phyloP scores from a whole-genome alignment of 345 rosid genomes.

The Salix caprea region DNA sequence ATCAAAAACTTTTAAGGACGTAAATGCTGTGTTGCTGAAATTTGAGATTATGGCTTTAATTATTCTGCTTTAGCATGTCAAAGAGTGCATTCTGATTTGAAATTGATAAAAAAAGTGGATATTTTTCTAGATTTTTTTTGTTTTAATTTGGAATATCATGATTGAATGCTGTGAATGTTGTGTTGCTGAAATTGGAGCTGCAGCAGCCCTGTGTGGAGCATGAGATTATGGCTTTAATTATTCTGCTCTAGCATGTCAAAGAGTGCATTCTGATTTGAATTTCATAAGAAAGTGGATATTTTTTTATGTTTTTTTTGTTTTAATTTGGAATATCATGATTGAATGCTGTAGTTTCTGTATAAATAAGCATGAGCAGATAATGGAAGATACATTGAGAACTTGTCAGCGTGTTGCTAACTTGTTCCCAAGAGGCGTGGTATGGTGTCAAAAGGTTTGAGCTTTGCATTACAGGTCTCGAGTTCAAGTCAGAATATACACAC shows the following conservation, averaged over 20 bases:
- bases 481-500: accelerated
- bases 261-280: neutral
- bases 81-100: neutral
- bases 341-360: neutral
- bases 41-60: neutral
- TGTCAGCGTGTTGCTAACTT: neutral
- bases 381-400: neutral
- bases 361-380: neutral
- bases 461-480: too few relatives aligned
- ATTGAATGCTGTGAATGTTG: neutral
- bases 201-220: neutral
- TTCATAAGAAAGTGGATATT: neutral
- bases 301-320: neutral
- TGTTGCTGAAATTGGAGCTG: neutral
- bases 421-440: too few relatives aligned
- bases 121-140: neutral
- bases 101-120: neutral
- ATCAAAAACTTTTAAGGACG: neutral
- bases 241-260: neutral
- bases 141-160: neutral
- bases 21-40: neutral
- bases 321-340: neutral
- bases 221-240: neutral
- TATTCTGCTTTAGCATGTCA: neutral
- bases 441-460: too few relatives aligned